Evolutionary conservation across 345 rosid genomes (phyloP), one percentile per base, ranked within the genome.

Genomic region (Pistacia atlantica): DNA sequence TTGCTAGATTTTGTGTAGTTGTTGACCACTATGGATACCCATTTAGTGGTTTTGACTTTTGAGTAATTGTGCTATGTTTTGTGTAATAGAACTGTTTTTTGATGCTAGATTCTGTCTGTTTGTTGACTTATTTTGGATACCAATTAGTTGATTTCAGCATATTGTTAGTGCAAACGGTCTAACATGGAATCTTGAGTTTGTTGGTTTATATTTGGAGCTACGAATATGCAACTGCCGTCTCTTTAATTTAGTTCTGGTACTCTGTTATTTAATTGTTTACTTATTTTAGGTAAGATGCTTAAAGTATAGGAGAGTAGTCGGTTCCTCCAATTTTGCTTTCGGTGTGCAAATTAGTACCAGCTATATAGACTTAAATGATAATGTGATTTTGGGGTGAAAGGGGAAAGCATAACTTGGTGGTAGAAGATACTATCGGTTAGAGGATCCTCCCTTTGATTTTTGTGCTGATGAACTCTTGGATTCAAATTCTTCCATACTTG

Each of bases 1-100:
- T 35, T 56, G 74, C 74, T 56, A 18, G 64, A 56, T 56, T 71
- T n/a, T 71, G 64, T 11, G 33, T 11, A 20, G 20, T 71, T 71
- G 63, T 18, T n/a, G 74, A 57, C 3, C 20, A 52, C 52, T 71
- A 20, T n/a, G 65, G 64, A 71, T 42, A 38, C 33, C n/a, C 20
- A 13, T 38, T 57, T 12, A 33, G 62, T 55, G 64, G 51, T n/a
- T 11, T 55, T 25, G 33, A 71, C 35, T n/a, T 11, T 55, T 25
- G 33, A 71, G 65, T 18, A 57, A 61, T 45, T 73, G 33, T 51
- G n/a, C n/a, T 57, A 69, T 4, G 16, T 69, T 54, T 13, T 14
- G 14, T 31, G 22, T 31, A 60, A 69, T 51, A 52, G 52, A 69
- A 28, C 6, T 55, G 33, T 8, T 12, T 55, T 11, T 28, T 35